Percentiles rank a stretch among this genome's conserved stretches.
Conservation (phyloP, 345 rosid genomes). For the Gossypium thurberi region DNA sequence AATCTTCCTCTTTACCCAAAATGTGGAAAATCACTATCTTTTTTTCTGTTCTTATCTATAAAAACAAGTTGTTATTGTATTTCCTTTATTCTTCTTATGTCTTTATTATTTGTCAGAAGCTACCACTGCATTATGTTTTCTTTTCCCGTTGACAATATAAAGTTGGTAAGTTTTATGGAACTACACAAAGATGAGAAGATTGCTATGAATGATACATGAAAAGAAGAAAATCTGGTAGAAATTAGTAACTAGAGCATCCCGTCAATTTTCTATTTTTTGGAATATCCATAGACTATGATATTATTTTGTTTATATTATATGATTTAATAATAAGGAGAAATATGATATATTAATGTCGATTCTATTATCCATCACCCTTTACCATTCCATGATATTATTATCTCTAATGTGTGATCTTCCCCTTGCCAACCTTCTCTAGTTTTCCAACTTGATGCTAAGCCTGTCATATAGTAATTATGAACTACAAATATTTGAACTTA, state of each 20-base stretch:
- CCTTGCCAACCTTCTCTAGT: neutral
- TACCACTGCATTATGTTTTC: slow-evolving; percentile 3
- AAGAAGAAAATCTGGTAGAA: slow-evolving; percentile 20
- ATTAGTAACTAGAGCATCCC: neutral
- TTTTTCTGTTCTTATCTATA: neutral
- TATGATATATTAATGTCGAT: neutral
- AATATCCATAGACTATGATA: neutral
- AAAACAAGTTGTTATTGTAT: neutral
- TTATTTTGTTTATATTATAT: neutral
- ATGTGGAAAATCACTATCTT: neutral
- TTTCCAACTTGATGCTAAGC: neutral
- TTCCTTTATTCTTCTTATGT: neutral
- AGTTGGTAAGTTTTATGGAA: slow-evolving; percentile 70
- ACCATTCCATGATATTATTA: neutral
- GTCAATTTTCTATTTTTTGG: neutral
- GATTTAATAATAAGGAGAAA: neutral
- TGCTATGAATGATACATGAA: slow-evolving; percentile 18
- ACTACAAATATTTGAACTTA: neutral
- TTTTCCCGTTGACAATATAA: slow-evolving; percentile 61
- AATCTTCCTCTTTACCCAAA: too few relatives aligned
- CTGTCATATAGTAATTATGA: neutral
- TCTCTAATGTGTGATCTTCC: neutral
- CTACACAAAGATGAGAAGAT: slow-evolving; percentile 29
- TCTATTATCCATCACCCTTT: neutral
- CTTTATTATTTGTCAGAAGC: neutral